Evolutionary conservation across 306 rosid genomes (phyloP), one percentile per base, ranked within the genome.

Genomic region (Dalbergia cochinchinensis): DNA sequence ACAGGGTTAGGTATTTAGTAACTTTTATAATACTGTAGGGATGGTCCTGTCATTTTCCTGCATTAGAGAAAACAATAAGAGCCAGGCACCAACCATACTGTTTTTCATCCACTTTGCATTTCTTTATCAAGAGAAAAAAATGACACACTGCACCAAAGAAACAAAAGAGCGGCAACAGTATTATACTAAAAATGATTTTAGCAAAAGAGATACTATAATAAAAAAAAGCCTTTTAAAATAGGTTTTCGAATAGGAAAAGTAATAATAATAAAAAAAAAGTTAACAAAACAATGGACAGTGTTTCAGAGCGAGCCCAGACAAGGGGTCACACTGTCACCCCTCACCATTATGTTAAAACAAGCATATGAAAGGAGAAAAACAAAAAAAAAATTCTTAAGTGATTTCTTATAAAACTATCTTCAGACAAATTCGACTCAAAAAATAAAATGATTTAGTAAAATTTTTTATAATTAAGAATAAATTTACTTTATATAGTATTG

Each of bases 81-180:
- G 66, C 35, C 74, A 44, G 78, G 51, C 74, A 54, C 53, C 81
- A 69, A 62, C 81, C 87, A 79, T 79, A 69, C 81, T 78, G 74
- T 69, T 84, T 79, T 79, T 79, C 65, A 53, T 69, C 42, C 44
- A 59, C 84, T 84, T 79, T 66, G 44, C 47, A 74, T 62, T 84
- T 61, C 8, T 69, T 79, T 78, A 73, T 84, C 54, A 51, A 69
- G 77, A 73, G 74, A 84, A 67, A 59, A 84, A 67, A 83, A 83
- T 65, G 77, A 53, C 77, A 53, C 77, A 35, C 65, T 79, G 74
- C 69, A 51, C 74, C 81, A 79, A 67, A 20, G 74, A 83, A 83
- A 53, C 65, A 70, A 51, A 78, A 37, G 71, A 78, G 39, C 57
- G 61, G 33, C 65, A 16, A 19, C 11, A 76, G 18, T 66, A 26